These are phyloP conservation scores for Penicillium sumatraense DNA, from an alignment of 2,329 filamentous ascomycete genomes.

Conservation along the genomic window DNA sequence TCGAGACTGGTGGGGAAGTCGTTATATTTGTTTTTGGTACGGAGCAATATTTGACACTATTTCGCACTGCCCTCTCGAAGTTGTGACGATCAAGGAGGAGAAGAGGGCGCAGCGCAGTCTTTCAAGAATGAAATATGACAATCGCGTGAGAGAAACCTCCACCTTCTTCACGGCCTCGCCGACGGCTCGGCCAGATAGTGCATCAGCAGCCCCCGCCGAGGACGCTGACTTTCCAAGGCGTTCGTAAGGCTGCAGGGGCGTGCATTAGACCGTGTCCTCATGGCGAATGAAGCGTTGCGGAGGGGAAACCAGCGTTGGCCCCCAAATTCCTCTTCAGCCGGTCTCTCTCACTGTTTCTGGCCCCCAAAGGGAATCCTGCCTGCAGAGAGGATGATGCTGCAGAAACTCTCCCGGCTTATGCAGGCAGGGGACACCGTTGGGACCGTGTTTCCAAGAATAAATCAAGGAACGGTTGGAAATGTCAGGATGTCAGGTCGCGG, in stretches of 20 bases:
- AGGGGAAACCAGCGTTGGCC: slow-evolving; percentile 13
- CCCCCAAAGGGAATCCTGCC: slow-evolving; percentile 10
- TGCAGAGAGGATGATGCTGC: background rate
- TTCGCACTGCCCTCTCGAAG: slow-evolving; percentile 8
- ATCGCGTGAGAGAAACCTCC: background rate
- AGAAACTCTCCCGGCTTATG: slow-evolving; percentile 9
- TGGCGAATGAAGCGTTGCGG: slow-evolving; percentile 17
- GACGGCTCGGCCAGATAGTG: slow-evolving; percentile 2
- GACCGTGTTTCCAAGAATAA: slow-evolving; percentile 16
- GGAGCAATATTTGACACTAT: background rate
- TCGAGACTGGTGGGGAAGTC: background rate
- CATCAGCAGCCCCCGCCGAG: slow-evolving; percentile 7
- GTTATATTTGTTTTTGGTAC: background rate
- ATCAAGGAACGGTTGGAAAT: too few relatives aligned
- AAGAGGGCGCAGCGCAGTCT: slow-evolving; percentile 1
- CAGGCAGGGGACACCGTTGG: background rate
- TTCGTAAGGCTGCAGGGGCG: slow-evolving; percentile 29
- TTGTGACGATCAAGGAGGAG: slow-evolving; percentile 1
- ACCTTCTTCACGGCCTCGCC: slow-evolving; percentile 3
- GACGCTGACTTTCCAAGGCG: slow-evolving; percentile 1
- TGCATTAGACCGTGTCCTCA: slow-evolving; percentile 19
- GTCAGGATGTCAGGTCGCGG: background rate
- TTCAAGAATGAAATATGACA: background rate
- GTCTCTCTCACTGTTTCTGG: background rate
- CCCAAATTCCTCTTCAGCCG: slow-evolving; percentile 23